Evolutionary conservation across 2,329 filamentous ascomycete genomes (phyloP), one percentile per base, ranked within the genome.

Genomic region (Sarocladium oryzae): DNA sequence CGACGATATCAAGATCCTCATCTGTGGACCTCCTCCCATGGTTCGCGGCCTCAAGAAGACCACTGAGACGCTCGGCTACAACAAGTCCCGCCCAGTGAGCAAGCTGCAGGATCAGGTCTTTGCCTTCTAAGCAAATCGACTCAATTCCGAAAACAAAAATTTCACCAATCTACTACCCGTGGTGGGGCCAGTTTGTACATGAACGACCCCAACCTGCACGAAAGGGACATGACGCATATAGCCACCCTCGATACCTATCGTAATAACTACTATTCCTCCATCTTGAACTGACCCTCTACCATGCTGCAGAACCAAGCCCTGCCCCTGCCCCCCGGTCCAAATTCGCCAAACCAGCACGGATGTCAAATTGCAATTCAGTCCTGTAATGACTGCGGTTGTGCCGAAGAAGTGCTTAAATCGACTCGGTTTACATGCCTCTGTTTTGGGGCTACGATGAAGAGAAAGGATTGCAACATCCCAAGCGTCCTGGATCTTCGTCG

Each of bases 361-460:
- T 96, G 90, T 96, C 90, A 96, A 96, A 96, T 96, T 96, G 84
- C 91, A 93, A 92, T 86, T 77, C 81, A 81, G 85, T 84, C 84
- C 69, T 69, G 67, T 69, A 71, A 84, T 96, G 88, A 86, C 88
- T 90, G 83, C 77, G 80, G 83, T 91, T 93, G 91, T 89, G 91
- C 90, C 90, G 88, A 91, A 95, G 89, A 95, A 89, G 89, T 96
- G 90, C 90, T 93, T 81, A 95, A 77, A 93, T 79, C 65, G 69
- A 84, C 68, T 56, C 53, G 54, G 51, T 48, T 52, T 45, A 49
- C 32, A 36, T n/a, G 4, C 18, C 46, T 37, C 32, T 43, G 26
- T 24, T 11, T n/a, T 16, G 33, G 37, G 46, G 30, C 36, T 37
- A 26, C 32, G 46, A 18, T 32, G 20, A 16, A 11, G 4, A 23